Base-by-base conservation (phyloP, 2,329 filamentous ascomycete genomes). In the Alternaria ethzedia region DNA sequence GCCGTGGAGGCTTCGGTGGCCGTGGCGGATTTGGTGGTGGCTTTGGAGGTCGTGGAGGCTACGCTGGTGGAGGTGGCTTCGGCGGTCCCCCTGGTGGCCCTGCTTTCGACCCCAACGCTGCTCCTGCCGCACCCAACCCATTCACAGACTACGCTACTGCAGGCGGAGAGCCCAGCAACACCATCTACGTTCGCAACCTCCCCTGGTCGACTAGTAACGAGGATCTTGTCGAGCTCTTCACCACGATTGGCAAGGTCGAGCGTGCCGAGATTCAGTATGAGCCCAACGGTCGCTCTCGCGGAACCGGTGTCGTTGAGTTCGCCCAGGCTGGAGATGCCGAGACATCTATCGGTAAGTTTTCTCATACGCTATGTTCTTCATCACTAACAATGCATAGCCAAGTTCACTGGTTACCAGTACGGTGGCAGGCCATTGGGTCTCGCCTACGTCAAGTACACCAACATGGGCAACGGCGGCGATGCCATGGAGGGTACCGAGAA, bases 201-300 rank as follows among this genome's bases (percentile, higher is more conserved):
- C 96, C 96, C 12, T 99, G 96, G 96, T 98, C 96, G 26, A 99
- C 96, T 15, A 97, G 94, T 84, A 98, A 99, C 78, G 96, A 99
- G 67, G 96, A 99, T 80, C 85, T 99, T 25, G 89, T 98, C 61
- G 96, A 99, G 79, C 87, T 99, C 20, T 99, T 99, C 85, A 94
- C 92, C 17, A 99, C 96, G 11, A 99, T 99, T 76, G 96, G 96
- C 68, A 97, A 97, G 81, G 96, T 99, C 63, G 94, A 97, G 75
- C 94, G 96, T 75, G 96, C 96, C n/a, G 96, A 99, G 83, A 98
- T 99, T 61, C 96, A 99, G 82, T 98, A 99, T 77, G 96, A 99
- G 81, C 91, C 93, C 5, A 98, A 96, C 75, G 96, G 96, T 49
- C 92, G 96, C 73, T 99, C 96, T 64, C 91, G 94, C 68, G 96